Base-by-base conservation (phyloP, 2,329 filamentous ascomycete species). In the Hysterium pulicare region DNA sequence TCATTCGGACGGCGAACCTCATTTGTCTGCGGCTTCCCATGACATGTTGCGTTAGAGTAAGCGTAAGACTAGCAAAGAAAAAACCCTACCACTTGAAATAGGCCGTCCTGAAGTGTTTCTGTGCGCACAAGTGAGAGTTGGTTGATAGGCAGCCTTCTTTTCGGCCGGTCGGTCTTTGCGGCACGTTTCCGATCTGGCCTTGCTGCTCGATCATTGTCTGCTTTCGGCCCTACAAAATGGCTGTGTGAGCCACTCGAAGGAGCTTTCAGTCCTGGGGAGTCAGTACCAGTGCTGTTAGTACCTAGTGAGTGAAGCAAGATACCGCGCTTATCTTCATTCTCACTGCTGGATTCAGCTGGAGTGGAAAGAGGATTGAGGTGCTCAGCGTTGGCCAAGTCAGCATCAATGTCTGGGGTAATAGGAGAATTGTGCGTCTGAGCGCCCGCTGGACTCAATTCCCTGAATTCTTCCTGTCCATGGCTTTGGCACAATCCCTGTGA, bases 101-200 rank as follows among this genome's bases (percentile, higher is more conserved):
- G 43, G 34, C 58, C 56, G 48, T 55, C 49, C 28, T 46, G 49
- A 38, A 58, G 56, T n/a, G 57, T 54, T 3, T 54, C 57, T 39
- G 59, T n/a, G n/a, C n/a, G 56, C 20, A 58, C 40, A 19, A 64
- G 38, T 22, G 55, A 44, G 32, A 66, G 61, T 33, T 55, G 47
- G 40, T 56, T 49, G 32, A 58, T 48, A 42, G 57, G 51, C 23
- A 58, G 40, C 15, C 46, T 36, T 46, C 49, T 53, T 49, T 50
- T 57, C 47, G 46, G 32, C 24, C 19, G 32, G 9, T 19, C 13
- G 13, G 10, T 7, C 26, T 33, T 21, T 28, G 33, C 23, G 21
- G 19, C 11, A 19, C 13, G 21, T 22, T 15, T 35, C 19, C 33
- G 11, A 21, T 35, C 3, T 35, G 13, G 20, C 13, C 20, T 17